These are phyloP conservation scores for Cladosporium sp. DNA, from an alignment of 2,329 filamentous ascomycete genomes.

Conservation along the genomic window DNA sequence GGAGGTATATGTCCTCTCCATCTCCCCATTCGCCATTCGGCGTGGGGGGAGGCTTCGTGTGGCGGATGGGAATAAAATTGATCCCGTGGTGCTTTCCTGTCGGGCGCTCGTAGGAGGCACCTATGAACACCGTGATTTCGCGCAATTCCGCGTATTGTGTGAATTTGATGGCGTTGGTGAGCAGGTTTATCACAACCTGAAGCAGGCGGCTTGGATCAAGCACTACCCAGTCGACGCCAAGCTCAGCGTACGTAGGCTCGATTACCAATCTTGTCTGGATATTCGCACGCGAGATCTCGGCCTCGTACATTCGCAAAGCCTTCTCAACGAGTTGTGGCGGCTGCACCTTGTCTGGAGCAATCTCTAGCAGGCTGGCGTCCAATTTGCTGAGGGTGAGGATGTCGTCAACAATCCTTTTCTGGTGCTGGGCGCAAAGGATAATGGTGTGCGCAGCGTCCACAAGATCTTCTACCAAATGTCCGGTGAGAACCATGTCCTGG, in stretches of 20 bases:
- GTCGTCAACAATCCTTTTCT: slow-evolving; percentile 44
- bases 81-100: slow-evolving; percentile 30
- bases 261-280: slow-evolving; percentile 34
- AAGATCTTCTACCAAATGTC: slow-evolving; percentile 15
- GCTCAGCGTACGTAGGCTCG: slow-evolving; percentile 33
- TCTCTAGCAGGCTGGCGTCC: slow-evolving; percentile 30
- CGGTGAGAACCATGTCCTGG: not conserved
- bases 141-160: slow-evolving; percentile 35
- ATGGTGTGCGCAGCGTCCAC: slow-evolving; percentile 28
- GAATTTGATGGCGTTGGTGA: slow-evolving; percentile 48
- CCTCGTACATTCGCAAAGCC: slow-evolving; percentile 36
- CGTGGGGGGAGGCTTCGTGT: slow-evolving; percentile 17
- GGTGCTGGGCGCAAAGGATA: slow-evolving; percentile 27
- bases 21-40: slow-evolving; percentile 32
- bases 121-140: slow-evolving; percentile 32
- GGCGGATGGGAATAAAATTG: slow-evolving; percentile 28
- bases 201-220: slow-evolving; percentile 41
- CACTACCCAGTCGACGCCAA: slow-evolving; percentile 37
- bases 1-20: slow-evolving; percentile 20
- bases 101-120: slow-evolving; percentile 26
- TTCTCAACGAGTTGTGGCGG: slow-evolving; percentile 30
- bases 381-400: slow-evolving; percentile 41
- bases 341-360: slow-evolving; percentile 34
- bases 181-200: slow-evolving; percentile 40
- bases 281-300: slow-evolving; percentile 32